Base-by-base conservation (phyloP, 2,329 filamentous ascomycete species). In the Pseudonectria foliicola region DNA sequence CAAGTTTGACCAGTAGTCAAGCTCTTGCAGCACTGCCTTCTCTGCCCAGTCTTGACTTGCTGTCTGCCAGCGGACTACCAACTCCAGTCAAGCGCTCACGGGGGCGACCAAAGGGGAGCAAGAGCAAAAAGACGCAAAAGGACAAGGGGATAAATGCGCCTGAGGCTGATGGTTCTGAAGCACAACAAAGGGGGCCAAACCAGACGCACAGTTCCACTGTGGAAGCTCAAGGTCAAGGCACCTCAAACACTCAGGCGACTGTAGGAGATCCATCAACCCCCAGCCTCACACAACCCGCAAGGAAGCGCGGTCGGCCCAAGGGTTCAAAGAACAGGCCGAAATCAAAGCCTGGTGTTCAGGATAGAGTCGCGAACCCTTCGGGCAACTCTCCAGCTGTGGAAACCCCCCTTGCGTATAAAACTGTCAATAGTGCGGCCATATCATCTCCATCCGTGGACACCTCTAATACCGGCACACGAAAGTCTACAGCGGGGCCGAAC, bases 71-170 rank as follows among this genome's bases (percentile, higher is more conserved):
- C n/a, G 32, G 29, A 10, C 12, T 38, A 11, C 33, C 40, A 7
- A 14, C 33, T 2, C 38, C 52, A 14, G 32, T 52, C 25, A 74
- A 68, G 46, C 63, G 71, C 33, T 59, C 61, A 6, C 63, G 73
- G 42, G 73, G 74, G 12, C 62, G 74, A 13, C 73, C 74, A 7
- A 77, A 75, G 44, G 74, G 73, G 3, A 77, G 72, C 55, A 60
- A 59, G 35, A 54, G 49, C 30, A 43, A 44, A n/a, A 60, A 55
- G 32, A 40, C 47, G 13, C 50, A 51, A 11, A 73, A 72, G 32
- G 70, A 72, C 37, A 75, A 73, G 44, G 68, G 68, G 6, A 56
- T 67, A n/a, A 73, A 68, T 42, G 73, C 73, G 45, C 61, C 44
- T 7, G 34, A 23, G 14, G 25, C 28, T 10, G 31, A 35, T 7